Percentiles rank a stretch among this genome's conserved stretches.
Evolutionary conservation across 495 filamentous ascomycete species (phyloP).

Genomic region (Aspergillus affinis): DNA sequence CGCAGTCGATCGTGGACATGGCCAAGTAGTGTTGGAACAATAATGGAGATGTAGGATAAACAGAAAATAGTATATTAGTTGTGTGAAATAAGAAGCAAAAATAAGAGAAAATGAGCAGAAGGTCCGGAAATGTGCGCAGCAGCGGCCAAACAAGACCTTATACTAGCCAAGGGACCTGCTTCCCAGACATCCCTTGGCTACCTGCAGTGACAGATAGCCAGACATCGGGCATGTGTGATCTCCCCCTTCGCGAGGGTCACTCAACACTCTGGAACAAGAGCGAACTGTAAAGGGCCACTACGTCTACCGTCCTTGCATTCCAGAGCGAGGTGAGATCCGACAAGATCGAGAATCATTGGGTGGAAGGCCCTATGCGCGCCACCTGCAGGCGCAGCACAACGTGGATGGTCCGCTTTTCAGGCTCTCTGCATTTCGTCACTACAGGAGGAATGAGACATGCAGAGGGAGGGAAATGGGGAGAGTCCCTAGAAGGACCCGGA

Average conservation of each 20-base stretch:
- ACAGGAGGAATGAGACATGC: conserved; percentile 25
- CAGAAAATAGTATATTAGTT: not conserved
- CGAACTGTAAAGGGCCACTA: conserved; percentile 22
- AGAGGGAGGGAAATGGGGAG: conserved; percentile 15
- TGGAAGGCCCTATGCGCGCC: conserved; percentile 12
- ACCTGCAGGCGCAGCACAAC: conserved; percentile 24
- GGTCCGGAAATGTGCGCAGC: not conserved
- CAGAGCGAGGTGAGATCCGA: conserved; percentile 22
- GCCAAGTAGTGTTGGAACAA: conserved; percentile 4
- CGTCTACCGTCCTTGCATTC: conserved; percentile 33
- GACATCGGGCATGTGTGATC: conserved; percentile 22
- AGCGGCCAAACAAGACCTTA: conserved; percentile 20
- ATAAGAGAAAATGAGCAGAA: conserved; percentile 5
- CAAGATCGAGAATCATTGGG: conserved; percentile 21
- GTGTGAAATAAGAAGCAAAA: not conserved
- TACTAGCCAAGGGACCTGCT: conserved; percentile 13
- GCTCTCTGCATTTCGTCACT: conserved; percentile 25
- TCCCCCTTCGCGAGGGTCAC: conserved; percentile 26
- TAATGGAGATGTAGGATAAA: conserved; percentile 4
- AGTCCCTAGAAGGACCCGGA: conserved; percentile 15
- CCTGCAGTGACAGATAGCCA: conserved; percentile 18
- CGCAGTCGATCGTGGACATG: conserved; percentile 23
- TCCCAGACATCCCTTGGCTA: conserved; percentile 26
- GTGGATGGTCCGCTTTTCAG: conserved; percentile 24
- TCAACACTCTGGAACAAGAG: conserved; percentile 26